phyloP scores from a whole-genome alignment of 164 flowering plant species.

The Buxus sempervirens region DNA sequence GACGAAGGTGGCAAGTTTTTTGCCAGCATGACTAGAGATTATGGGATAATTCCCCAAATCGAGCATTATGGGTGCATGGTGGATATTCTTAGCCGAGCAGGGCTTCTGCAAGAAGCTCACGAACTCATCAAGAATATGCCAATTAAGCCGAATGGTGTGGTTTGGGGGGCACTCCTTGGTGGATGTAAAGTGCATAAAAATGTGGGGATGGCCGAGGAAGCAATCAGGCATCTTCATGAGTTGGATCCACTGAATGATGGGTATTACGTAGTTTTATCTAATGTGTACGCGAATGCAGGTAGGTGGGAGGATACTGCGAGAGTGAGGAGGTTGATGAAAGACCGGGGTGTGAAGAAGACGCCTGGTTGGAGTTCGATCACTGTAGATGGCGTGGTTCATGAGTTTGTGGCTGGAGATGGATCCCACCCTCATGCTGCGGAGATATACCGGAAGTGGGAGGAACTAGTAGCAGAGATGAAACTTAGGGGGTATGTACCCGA shows the following conservation, averaged over 20 bases:
- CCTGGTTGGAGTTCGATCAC: constrained; percentile 58
- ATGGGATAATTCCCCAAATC: constrained; percentile 39
- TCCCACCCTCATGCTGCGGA: constrained; percentile 41
- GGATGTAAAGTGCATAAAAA: constrained; percentile 63
- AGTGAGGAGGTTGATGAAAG: constrained; percentile 55
- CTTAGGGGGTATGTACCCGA: constrained; percentile 49
- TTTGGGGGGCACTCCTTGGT: constrained; percentile 70
- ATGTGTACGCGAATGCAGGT: constrained; percentile 55
- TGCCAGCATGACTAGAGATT: constrained; percentile 47
- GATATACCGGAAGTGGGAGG: constrained; percentile 46
- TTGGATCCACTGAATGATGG: constrained; percentile 60
- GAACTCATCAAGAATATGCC: constrained; percentile 58
- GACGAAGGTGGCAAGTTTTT: constrained; percentile 44
- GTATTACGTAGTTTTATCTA: constrained; percentile 57
- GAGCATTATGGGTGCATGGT: constrained; percentile 75
- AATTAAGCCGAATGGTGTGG: constrained; percentile 47
- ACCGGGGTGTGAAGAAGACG: constrained; percentile 52
- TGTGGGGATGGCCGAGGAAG: constrained; percentile 55
- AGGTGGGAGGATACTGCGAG: constrained; percentile 54
- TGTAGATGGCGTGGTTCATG: constrained; percentile 44
- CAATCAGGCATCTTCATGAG: constrained; percentile 44
- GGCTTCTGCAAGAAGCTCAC: constrained; percentile 53
- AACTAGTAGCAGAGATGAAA: constrained; percentile 39
- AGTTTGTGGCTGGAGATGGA: constrained; percentile 64
- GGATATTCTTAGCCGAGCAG: constrained; percentile 62